Percentiles rank a stretch among this genome's conserved stretches.
Evolutionary conservation across 805 yeast genomes (phyloP).

Genomic region (Diddensiella santjacobensis): DNA sequence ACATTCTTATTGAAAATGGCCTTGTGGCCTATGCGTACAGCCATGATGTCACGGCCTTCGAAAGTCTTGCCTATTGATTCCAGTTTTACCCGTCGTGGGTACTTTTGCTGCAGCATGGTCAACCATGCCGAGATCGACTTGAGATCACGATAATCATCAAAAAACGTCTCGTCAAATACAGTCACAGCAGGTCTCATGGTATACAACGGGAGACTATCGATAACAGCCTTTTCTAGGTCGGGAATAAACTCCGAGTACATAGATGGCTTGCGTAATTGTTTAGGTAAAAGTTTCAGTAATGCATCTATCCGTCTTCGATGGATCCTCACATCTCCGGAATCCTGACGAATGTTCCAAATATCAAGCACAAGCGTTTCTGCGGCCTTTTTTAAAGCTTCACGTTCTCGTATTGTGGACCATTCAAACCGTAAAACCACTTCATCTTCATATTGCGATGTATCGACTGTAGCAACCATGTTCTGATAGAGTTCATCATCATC

Average conservation of each 20-base stretch:
- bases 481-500: neutral
- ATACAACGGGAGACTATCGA: constrained; percentile 23
- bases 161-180: constrained; percentile 43
- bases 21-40: constrained; percentile 50
- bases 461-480: constrained; percentile 4
- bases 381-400: constrained; percentile 22
- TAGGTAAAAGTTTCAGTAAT: constrained; percentile 24
- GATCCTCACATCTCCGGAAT: constrained; percentile 26
- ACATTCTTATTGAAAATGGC: constrained; percentile 33
- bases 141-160: constrained; percentile 64
- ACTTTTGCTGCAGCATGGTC: constrained; percentile 54
- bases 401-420: constrained; percentile 23
- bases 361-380: constrained; percentile 26
- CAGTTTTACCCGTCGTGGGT: constrained; percentile 52
- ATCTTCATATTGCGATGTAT: constrained; percentile 38
- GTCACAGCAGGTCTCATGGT: neutral
- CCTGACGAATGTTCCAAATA: constrained; percentile 24
- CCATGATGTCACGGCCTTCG: constrained; percentile 69
- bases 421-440: constrained; percentile 46
- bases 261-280: constrained; percentile 19
- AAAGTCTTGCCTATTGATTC: constrained; percentile 71
- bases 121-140: constrained; percentile 71
- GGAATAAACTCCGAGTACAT: constrained; percentile 20
- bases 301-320: constrained; percentile 20
- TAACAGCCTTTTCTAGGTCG: constrained; percentile 30